Percentiles rank a stretch among this genome's conserved stretches.
Evolutionary conservation across 1,284 basidiomycete genomes (phyloP).

Genomic region (Papiliotrema flavescens): DNA sequence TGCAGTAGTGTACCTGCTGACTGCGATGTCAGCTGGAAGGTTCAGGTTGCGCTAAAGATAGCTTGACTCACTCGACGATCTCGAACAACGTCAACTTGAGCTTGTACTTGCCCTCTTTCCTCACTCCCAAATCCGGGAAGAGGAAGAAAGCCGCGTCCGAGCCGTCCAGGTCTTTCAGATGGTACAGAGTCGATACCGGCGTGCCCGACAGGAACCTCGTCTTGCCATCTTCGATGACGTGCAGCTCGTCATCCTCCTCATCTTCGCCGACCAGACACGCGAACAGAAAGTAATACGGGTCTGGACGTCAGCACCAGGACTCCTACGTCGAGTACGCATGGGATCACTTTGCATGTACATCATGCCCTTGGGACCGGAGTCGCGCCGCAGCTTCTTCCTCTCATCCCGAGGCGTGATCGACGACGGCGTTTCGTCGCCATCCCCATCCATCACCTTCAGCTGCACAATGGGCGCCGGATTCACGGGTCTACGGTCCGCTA

Average conservation of each 20-base stretch:
- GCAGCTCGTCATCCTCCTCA: slow-evolving; percentile 72
- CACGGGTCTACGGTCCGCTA: slow-evolving; percentile 87
- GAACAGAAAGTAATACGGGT: slow-evolving; percentile 94
- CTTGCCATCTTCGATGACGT: slow-evolving; percentile 86
- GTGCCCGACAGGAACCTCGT: slow-evolving; percentile 47
- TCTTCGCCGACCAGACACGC: slow-evolving; percentile 81
- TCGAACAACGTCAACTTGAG: slow-evolving; percentile 90
- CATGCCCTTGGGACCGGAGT: slow-evolving; percentile 22
- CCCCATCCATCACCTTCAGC: slow-evolving; percentile 74
- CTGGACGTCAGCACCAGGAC: slow-evolving; percentile 53
- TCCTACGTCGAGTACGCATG: background rate
- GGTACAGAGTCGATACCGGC: slow-evolving; percentile 86
- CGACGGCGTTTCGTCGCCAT: slow-evolving; percentile 47
- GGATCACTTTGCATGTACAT: slow-evolving; percentile 47
- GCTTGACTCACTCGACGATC: slow-evolving; percentile 84
- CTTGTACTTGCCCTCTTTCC: slow-evolving; percentile 81
- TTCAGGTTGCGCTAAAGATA: no score
- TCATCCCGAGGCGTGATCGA: background rate
- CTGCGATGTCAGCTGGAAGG: slow-evolving; percentile 49
- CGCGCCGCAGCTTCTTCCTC: slow-evolving; percentile 13
- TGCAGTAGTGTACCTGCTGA: slow-evolving; percentile 79
- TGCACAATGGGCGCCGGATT: slow-evolving; percentile 97
- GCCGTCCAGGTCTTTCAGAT: slow-evolving; percentile 86
- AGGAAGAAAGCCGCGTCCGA: slow-evolving; percentile 87
- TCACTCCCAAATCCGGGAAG: slow-evolving; percentile 78